Percentiles rank a stretch among this genome's conserved stretches.
Conservation (phyloP, 805 yeast genomes). For the Candida ulmi region DNA sequence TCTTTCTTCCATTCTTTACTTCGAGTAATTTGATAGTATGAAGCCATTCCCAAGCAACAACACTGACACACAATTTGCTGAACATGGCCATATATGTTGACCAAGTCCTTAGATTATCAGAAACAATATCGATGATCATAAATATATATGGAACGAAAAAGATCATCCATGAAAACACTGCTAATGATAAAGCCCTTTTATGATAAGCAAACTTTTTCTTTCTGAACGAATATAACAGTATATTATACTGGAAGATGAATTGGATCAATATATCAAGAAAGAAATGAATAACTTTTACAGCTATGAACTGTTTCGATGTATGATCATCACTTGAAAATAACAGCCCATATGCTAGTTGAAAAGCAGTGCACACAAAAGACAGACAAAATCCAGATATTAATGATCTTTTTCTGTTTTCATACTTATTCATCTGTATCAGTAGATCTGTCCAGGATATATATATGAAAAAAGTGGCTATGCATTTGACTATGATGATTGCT, state of each 20-base stretch:
- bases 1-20: conserved; percentile 43
- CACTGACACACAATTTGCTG: conserved; percentile 42
- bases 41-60: conserved; percentile 65
- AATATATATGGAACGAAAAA: conserved; percentile 33
- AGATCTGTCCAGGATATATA: conserved; percentile 55
- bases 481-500: conserved; percentile 32
- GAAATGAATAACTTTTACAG: conserved; percentile 25
- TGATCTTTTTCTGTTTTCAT: conserved; percentile 25
- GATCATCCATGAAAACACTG: conserved; percentile 36
- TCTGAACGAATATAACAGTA: conserved; percentile 32
- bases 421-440: conserved; percentile 31
- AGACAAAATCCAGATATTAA: conserved; percentile 27
- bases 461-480: conserved; percentile 38
- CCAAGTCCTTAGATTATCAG: conserved; percentile 40
- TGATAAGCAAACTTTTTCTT: conserved; percentile 42
- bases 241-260: conserved; percentile 25
- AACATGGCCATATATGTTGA: conserved; percentile 42
- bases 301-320: neutral
- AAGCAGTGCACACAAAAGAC: conserved; percentile 25
- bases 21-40: conserved; percentile 47
- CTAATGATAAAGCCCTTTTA: conserved; percentile 41
- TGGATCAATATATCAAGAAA: conserved; percentile 26
- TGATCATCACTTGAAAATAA: conserved; percentile 6
- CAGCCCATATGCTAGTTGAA: conserved; percentile 16
- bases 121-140: conserved; percentile 30